These are phyloP conservation scores for Dittrichia graveolens DNA, from an alignment of 129 eudicot species.

Conservation along the genomic window DNA sequence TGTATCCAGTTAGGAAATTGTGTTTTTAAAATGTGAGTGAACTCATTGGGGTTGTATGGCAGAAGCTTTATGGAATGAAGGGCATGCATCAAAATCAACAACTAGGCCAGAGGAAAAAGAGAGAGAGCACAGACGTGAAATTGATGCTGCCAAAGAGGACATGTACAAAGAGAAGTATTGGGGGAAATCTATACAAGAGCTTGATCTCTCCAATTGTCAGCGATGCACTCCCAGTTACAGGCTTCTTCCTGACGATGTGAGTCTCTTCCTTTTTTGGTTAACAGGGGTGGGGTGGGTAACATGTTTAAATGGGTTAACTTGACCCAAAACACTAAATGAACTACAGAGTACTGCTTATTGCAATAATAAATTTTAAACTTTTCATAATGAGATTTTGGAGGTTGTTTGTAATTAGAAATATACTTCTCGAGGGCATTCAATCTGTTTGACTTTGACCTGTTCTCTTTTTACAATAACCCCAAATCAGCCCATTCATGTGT, in stretches of 20 bases:
- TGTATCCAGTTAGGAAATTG: neutral
- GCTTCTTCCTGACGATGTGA: conserved; percentile 96
- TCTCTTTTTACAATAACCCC: neutral
- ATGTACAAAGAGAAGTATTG: conserved; percentile 74
- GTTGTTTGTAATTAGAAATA: neutral
- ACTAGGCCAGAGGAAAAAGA: conserved; percentile 72
- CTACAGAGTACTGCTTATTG: neutral
- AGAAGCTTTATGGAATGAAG: conserved; percentile 85
- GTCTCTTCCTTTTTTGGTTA: neutral
- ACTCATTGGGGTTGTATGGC: conserved; percentile 34
- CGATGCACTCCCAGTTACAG: conserved; percentile 96
- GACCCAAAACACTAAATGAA: neutral
- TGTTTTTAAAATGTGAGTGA: conserved; percentile 10
- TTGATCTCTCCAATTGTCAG: conserved; percentile 86
- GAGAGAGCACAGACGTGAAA: conserved; percentile 74
- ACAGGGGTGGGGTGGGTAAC: neutral
- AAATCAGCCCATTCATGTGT: neutral
- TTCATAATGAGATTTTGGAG: neutral
- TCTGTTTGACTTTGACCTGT: conserved; percentile 1
- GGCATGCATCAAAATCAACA: conserved; percentile 65
- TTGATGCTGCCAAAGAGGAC: conserved; percentile 71
- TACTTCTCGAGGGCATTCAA: neutral
- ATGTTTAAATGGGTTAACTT: neutral
- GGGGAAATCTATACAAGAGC: conserved; percentile 94
- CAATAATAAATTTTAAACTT: neutral